Evolutionary conservation across 495 filamentous ascomycete species (phyloP).

Genomic region (Aspergillus nidulans): DNA sequence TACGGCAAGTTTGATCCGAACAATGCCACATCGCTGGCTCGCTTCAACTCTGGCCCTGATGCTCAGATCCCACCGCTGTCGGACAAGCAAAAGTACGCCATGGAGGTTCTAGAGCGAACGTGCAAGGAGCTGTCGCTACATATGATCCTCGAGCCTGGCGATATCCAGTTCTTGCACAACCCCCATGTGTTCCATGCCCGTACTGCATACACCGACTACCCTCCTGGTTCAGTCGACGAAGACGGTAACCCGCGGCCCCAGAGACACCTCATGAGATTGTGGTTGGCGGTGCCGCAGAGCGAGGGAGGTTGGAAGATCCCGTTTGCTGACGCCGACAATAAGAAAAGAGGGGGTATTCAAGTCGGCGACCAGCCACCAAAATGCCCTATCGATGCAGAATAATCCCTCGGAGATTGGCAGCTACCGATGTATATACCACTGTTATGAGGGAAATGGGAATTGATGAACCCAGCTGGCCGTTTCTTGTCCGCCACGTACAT

Average conservation of each 20-base stretch:
- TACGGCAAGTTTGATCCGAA: slow-evolving; percentile 68
- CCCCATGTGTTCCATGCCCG: slow-evolving; percentile 65
- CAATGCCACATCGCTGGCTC: slow-evolving; percentile 60
- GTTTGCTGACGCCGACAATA: slow-evolving; percentile 71
- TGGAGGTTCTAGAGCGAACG: slow-evolving; percentile 61
- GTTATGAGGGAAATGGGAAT: slow-evolving; percentile 22
- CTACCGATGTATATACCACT: neutral
- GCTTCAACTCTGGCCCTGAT: slow-evolving; percentile 63
- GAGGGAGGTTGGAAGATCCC: slow-evolving; percentile 86
- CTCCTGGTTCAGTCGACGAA: slow-evolving; percentile 47
- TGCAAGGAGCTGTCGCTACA: slow-evolving; percentile 62
- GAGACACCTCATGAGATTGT: slow-evolving; percentile 75
- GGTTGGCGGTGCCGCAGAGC: slow-evolving; percentile 71
- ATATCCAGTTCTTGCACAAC: slow-evolving; percentile 73
- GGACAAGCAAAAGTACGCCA: slow-evolving; percentile 56
- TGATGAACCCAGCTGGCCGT: slow-evolving; percentile 20
- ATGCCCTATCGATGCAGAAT: slow-evolving; percentile 69
- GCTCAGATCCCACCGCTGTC: slow-evolving; percentile 64
- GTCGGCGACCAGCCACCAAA: slow-evolving; percentile 70
- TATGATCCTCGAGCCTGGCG: slow-evolving; percentile 73
- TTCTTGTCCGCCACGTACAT: slow-evolving; percentile 10
- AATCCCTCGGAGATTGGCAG: slow-evolving; percentile 49
- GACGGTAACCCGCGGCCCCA: slow-evolving; percentile 46
- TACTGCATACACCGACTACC: slow-evolving; percentile 62
- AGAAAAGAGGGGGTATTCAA: slow-evolving; percentile 84